These are phyloP conservation scores for Epithele typhae DNA, from an alignment of 768 basidiomycete genomes.

Conservation along the genomic window DNA sequence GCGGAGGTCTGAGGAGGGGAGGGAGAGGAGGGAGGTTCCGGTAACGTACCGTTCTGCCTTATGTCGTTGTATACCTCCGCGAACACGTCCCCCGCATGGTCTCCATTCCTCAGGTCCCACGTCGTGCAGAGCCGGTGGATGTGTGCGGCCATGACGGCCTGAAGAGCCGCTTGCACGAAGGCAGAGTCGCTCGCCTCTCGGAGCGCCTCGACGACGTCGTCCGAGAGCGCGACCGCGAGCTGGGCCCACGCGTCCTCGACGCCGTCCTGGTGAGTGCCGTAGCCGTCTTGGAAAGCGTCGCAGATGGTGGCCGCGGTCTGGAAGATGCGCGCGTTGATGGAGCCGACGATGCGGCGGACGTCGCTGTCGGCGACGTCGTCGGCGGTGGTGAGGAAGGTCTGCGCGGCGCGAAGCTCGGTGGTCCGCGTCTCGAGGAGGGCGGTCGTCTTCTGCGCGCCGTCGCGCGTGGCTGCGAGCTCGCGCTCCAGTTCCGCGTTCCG, in stretches of 20 bases:
- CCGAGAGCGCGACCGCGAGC: background rate
- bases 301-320: conserved; percentile 46
- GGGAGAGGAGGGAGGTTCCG: too few relatives aligned
- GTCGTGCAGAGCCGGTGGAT: background rate
- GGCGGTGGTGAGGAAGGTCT: conserved; percentile 40
- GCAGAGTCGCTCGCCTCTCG: conserved; percentile 2
- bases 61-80: background rate
- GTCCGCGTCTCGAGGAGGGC: conserved; percentile 32
- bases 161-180: conserved; percentile 5
- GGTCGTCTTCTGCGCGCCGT: conserved; percentile 16
- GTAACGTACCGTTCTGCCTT: conserved; percentile 2
- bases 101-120: conserved; percentile 9
- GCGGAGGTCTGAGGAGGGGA: background rate
- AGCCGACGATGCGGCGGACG: conserved; percentile 38
- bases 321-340: conserved; percentile 44
- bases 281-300: conserved; percentile 32
- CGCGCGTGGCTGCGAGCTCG: conserved; percentile 15
- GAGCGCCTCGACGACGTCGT: background rate
- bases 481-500: too few relatives aligned
- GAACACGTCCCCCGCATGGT: background rate
- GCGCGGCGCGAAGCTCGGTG: conserved; percentile 40
- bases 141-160: background rate
- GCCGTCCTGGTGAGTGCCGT: background rate
- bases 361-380: conserved; percentile 43
- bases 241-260: background rate